These are phyloP conservation scores for Euphrasia confusa DNA, from an alignment of 257 asterid genomes.

Conservation along the genomic window DNA sequence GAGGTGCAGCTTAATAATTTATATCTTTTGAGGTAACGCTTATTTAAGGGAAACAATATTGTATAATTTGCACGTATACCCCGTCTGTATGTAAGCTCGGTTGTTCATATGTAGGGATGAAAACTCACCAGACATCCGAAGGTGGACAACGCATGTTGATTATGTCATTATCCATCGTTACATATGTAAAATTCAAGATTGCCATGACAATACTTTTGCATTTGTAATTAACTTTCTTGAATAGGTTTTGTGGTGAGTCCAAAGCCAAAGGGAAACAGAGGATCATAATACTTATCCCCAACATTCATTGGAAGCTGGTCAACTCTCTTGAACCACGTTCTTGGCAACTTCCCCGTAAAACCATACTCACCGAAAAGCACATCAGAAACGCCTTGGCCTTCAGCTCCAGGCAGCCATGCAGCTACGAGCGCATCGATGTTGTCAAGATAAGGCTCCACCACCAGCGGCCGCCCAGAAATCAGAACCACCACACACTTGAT, in stretches of 20 bases:
- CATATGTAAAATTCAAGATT: too few species aligned
- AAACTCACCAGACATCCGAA: too few species aligned
- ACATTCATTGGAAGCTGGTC: slow-evolving; percentile 32
- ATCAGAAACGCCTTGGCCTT: slow-evolving; percentile 48
- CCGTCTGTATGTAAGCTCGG: too few species aligned
- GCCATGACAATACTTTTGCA: too few species aligned
- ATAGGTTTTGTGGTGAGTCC: slow-evolving; percentile 36
- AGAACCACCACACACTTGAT: slow-evolving; percentile 47
- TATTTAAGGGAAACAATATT: too few species aligned
- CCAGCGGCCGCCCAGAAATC: slow-evolving; percentile 48
- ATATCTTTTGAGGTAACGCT: too few species aligned
- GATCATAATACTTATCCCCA: slow-evolving; percentile 35
- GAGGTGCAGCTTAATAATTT: too few species aligned
- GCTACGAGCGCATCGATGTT: slow-evolving; percentile 47
- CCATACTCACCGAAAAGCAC: slow-evolving; percentile 28
- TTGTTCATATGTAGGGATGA: too few species aligned
- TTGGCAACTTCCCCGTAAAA: slow-evolving; percentile 25
- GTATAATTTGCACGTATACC: too few species aligned
- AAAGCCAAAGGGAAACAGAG: slow-evolving; percentile 38
- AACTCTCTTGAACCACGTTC: slow-evolving; percentile 30
- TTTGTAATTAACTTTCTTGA: neutral
- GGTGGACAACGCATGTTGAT: too few species aligned
- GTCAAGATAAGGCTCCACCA: slow-evolving; percentile 36
- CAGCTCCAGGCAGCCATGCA: slow-evolving; percentile 57
- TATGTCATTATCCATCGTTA: too few species aligned